Conservation (phyloP, 768 basidiomycete genomes). For the Cystobasidium tubakii region DNA sequence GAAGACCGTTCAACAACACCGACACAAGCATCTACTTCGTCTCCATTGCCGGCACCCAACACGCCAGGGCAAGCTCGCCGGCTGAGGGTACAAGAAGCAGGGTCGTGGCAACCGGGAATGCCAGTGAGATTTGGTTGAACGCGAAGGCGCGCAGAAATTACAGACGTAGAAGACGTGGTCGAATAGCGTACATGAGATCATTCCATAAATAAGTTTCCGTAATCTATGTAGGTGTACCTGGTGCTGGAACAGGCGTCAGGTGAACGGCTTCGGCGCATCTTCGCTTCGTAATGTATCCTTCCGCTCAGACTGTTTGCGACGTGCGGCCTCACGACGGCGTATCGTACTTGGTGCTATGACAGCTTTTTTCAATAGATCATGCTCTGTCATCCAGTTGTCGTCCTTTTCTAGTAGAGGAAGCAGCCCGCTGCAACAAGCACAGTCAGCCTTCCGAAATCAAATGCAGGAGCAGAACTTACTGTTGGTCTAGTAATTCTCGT, state of each 20-base stretch:
- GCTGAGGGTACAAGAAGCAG: slow-evolving; percentile 8
- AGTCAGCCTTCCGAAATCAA: background rate
- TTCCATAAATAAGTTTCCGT: too few species aligned
- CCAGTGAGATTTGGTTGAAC: slow-evolving; percentile 1
- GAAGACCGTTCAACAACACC: background rate
- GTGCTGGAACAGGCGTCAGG: too few species aligned
- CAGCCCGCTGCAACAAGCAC: background rate
- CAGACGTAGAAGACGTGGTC: too few species aligned
- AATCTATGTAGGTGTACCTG: too few species aligned
- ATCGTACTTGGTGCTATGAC: background rate
- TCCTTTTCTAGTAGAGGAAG: background rate
- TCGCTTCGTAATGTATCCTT: background rate
- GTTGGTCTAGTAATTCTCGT: background rate
- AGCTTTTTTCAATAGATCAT: background rate
- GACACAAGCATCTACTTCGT: background rate
- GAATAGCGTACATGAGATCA: too few species aligned
- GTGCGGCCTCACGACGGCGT: background rate
- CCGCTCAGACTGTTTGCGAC: background rate
- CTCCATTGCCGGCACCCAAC: slow-evolving; percentile 19
- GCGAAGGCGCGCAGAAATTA: too few species aligned
- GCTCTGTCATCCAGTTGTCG: background rate
- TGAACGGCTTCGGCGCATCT: background rate
- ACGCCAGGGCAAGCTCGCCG: background rate
- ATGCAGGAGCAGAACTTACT: background rate
- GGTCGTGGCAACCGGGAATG: slow-evolving; percentile 11